Conservation (phyloP, 164 flowering plant species). For the Magnolia officinalis region DNA sequence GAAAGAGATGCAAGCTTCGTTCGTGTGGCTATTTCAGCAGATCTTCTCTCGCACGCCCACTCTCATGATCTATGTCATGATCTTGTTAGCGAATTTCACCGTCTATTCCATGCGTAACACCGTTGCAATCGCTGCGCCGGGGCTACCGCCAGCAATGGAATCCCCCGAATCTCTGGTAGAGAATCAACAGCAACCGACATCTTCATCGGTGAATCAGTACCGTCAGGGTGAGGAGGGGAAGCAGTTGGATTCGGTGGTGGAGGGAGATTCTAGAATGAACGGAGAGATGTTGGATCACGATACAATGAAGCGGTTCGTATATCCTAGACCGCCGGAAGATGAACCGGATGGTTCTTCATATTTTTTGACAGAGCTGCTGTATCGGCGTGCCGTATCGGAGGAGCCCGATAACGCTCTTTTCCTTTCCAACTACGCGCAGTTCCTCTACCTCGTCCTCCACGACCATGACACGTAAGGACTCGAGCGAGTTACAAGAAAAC, state of each 20-base stretch:
- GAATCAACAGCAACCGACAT: background rate
- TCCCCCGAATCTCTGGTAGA: slow-evolving; percentile 20
- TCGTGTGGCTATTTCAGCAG: slow-evolving; percentile 89
- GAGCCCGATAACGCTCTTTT: slow-evolving; percentile 73
- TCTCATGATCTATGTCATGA: slow-evolving; percentile 89
- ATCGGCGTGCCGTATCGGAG: slow-evolving; percentile 47
- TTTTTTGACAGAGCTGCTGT: slow-evolving; percentile 56
- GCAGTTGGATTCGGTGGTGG: slow-evolving; percentile 63
- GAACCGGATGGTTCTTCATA: slow-evolving; percentile 52
- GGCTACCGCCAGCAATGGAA: slow-evolving; percentile 21
- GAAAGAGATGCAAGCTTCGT: slow-evolving; percentile 74
- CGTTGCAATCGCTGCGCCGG: slow-evolving; percentile 48
- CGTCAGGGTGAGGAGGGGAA: slow-evolving; percentile 42
- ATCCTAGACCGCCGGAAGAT: slow-evolving; percentile 53
- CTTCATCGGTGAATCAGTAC: slow-evolving; percentile 33
- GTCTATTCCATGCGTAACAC: slow-evolving; percentile 65
- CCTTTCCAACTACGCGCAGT: slow-evolving; percentile 83
- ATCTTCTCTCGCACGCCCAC: slow-evolving; percentile 87
- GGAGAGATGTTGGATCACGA: slow-evolving; percentile 43
- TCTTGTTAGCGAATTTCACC: slow-evolving; percentile 82
- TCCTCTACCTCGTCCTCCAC: slow-evolving; percentile 71
- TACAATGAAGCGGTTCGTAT: slow-evolving; percentile 48
- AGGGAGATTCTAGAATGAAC: slow-evolving; percentile 56
- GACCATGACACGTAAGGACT: slow-evolving; percentile 73
- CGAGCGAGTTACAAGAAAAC: background rate